Evolutionary conservation across 305 asterid genomes (phyloP).

Genomic region (Lippia alba): DNA sequence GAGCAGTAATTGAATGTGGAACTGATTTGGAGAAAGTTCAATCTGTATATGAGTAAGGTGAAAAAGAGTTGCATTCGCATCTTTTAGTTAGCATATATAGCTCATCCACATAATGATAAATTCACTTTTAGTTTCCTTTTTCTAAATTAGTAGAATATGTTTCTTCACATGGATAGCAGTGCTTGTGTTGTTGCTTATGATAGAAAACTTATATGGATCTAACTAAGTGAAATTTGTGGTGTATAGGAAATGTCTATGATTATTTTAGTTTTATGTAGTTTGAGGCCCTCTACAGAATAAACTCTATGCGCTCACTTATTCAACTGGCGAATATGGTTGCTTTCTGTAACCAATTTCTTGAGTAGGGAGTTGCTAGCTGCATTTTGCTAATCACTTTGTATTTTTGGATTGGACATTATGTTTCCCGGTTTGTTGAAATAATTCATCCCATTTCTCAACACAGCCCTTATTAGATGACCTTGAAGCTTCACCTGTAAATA

Average conservation of each 20-base stretch:
- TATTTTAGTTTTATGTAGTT: no score
- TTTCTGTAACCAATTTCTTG: slow-evolving; percentile 2
- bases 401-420: neutral
- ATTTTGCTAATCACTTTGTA: no score
- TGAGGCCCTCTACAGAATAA: neutral
- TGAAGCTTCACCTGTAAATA: no score
- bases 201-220: no score
- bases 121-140: neutral
- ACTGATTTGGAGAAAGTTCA: slow-evolving; percentile 11
- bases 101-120: neutral
- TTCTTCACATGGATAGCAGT: no score
- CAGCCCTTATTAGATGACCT: no score
- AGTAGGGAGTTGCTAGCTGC: neutral
- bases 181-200: no score
- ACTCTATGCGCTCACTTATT: neutral
- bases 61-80: neutral
- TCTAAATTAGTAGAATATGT: no score
- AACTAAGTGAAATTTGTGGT: no score
- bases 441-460: no score
- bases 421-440: no score
- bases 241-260: no score
- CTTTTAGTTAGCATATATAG: neutral
- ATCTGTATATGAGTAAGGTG: neutral
- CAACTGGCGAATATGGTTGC: neutral
- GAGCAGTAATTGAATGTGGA: neutral